Evolutionary conservation across 495 filamentous ascomycete genomes (phyloP).

Genomic region (Geopyxis carbonaria): DNA sequence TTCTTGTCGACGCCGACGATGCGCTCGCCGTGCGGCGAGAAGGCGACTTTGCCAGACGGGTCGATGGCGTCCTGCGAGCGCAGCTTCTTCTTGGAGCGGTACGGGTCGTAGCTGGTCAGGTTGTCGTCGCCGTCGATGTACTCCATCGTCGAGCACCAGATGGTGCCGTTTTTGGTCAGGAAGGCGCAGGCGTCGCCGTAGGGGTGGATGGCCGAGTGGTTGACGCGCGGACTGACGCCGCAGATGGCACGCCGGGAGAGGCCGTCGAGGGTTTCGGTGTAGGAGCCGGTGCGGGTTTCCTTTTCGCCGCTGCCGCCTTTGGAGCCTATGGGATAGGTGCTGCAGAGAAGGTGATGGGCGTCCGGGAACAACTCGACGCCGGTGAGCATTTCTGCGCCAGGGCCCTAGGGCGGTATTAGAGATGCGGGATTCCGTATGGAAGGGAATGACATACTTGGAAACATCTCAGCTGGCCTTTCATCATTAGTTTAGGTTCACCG

Average conservation of each 20-base stretch:
- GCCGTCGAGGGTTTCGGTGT: constrained; percentile 18
- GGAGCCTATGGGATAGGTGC: constrained; percentile 17
- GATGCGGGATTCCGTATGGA: neutral
- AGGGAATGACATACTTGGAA: constrained; percentile 10
- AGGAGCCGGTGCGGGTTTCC: constrained; percentile 10
- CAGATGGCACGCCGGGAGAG: constrained; percentile 11
- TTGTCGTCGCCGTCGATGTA: constrained; percentile 22
- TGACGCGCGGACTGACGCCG: constrained; percentile 17
- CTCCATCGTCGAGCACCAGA: constrained; percentile 17
- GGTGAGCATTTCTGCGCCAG: constrained; percentile 19
- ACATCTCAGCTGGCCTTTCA: constrained; percentile 12
- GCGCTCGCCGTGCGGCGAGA: constrained; percentile 17
- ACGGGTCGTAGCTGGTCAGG: constrained; percentile 14
- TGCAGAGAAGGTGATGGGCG: constrained; percentile 19
- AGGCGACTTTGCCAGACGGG: constrained; percentile 12
- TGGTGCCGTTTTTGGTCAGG: constrained; percentile 18
- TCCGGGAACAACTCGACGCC: constrained; percentile 18
- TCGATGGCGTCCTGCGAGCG: constrained; percentile 13
- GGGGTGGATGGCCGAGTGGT: constrained; percentile 14
- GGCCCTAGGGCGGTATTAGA: constrained; percentile 12
- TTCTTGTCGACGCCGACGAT: constrained; percentile 23
- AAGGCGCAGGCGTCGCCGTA: constrained; percentile 21
- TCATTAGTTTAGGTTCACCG: constrained; percentile 18
- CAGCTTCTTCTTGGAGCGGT: constrained; percentile 10
- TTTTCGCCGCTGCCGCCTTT: constrained; percentile 1